phyloP scores from a whole-genome alignment of 768 basidiomycete species.

The Tulasnella sp. region DNA sequence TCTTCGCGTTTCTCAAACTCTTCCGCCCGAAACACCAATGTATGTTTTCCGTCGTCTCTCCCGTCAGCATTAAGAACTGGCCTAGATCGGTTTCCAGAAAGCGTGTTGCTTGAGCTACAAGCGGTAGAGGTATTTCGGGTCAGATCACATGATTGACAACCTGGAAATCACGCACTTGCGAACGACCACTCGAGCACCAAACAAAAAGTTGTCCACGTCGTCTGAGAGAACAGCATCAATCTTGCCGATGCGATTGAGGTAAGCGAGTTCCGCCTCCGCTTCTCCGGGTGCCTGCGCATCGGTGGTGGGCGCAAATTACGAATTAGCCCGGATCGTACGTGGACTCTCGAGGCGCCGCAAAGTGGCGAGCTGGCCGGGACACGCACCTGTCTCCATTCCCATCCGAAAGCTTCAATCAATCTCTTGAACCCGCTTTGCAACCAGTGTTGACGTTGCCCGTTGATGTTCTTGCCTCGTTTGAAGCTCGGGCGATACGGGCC shows the following conservation, averaged over 20 bases:
- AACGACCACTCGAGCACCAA: slow-evolving; percentile 75
- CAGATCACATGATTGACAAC: background rate
- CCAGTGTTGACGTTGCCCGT: slow-evolving; percentile 26
- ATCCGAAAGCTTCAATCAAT: slow-evolving; percentile 41
- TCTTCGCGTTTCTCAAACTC: slow-evolving; percentile 41
- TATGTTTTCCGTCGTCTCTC: slow-evolving; percentile 65
- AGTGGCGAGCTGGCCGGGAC: no score
- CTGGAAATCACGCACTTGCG: slow-evolving; percentile 52
- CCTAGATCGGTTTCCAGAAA: slow-evolving; percentile 63
- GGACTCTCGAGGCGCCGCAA: no score
- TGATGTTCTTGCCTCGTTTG: slow-evolving; percentile 48
- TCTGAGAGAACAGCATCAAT: slow-evolving; percentile 88
- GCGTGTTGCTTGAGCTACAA: slow-evolving; percentile 56
- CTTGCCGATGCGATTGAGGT: slow-evolving; percentile 68
- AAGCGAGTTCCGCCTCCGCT: slow-evolving; percentile 89
- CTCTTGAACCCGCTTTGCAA: slow-evolving; percentile 30
- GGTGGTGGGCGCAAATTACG: background rate
- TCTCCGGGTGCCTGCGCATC: slow-evolving; percentile 63
- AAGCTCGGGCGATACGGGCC: slow-evolving; percentile 73
- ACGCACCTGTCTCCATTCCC: slow-evolving; percentile 40
- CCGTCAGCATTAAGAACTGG: slow-evolving; percentile 57
- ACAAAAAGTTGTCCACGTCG: slow-evolving; percentile 88
- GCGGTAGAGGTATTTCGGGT: background rate
- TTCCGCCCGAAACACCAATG: slow-evolving; percentile 35
- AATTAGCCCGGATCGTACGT: no score